A percentile compares a stretch with the other conserved stretches of the same genome.
Evolutionary conservation across 441 rosid species (phyloP).

Genomic region (Manihot esculenta): DNA sequence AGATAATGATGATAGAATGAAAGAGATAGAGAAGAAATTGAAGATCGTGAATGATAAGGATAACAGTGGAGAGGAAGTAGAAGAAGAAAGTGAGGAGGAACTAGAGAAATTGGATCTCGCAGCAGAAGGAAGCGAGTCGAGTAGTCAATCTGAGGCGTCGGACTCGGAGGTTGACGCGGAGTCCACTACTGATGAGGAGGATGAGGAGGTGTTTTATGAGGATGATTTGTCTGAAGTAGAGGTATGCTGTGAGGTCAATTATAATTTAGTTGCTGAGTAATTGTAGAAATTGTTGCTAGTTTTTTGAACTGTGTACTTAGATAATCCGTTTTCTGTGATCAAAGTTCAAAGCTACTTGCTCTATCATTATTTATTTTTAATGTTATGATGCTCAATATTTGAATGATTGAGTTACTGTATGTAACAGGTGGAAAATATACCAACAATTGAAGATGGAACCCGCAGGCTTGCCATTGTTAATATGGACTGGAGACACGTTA

Average conservation of each 20-base stretch:
- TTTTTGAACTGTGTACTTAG: not conserved
- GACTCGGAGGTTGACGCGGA: conserved; percentile 46
- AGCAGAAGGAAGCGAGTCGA: not conserved
- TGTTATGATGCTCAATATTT: not conserved
- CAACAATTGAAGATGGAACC: conserved; percentile 65
- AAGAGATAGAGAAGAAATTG: conserved; percentile 12
- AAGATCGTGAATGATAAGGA: conserved; percentile 15
- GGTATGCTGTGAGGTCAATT: conserved; percentile 30
- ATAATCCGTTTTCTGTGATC: not conserved
- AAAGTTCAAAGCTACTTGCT: not conserved
- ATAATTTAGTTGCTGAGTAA: not conserved
- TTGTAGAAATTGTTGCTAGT: not conserved
- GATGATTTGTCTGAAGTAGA: conserved; percentile 25
- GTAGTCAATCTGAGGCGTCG: conserved; percentile 7
- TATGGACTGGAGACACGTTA: conserved; percentile 95
- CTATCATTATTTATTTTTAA: not conserved
- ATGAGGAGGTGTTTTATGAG: not conserved
- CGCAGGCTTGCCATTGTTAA: conserved; percentile 73
- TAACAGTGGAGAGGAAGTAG: conserved; percentile 28
- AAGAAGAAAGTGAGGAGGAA: conserved; percentile 36
- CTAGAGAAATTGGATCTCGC: conserved; percentile 16
- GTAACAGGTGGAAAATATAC: conserved; percentile 65
- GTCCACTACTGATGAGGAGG: conserved; percentile 31
- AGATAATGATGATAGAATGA: conserved; percentile 42
- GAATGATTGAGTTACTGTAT: conserved; percentile 14